Evolutionary conservation across 1,284 basidiomycete genomes (phyloP).

Genomic region (Fomitopsis betulina): DNA sequence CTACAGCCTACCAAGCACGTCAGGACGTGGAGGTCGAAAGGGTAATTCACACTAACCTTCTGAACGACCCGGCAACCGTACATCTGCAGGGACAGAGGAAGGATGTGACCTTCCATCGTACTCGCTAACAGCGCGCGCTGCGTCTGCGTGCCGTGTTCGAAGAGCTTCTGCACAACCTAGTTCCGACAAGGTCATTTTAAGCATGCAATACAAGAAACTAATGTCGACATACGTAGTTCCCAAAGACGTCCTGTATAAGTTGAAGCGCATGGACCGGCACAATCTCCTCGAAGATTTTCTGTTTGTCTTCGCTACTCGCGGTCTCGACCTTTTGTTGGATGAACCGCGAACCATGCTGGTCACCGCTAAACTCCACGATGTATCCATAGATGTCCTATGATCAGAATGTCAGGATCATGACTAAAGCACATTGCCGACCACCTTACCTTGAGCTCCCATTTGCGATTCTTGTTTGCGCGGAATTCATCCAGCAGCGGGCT

Average conservation of each 20-base stretch:
- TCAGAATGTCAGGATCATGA: constrained; percentile 8
- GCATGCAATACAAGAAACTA: constrained; percentile 3
- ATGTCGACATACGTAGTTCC: constrained; percentile 76
- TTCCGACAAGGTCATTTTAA: constrained; percentile 3
- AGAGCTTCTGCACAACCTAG: constrained; percentile 92
- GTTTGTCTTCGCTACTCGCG: constrained; percentile 74
- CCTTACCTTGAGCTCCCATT: constrained; percentile 76
- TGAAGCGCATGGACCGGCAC: constrained; percentile 72
- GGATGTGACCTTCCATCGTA: constrained; percentile 78
- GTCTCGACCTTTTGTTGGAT: constrained; percentile 84
- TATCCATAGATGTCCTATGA: constrained; percentile 80
- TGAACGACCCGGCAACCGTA: constrained; percentile 95
- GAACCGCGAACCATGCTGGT: constrained; percentile 92
- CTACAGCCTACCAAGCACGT: constrained; percentile 62
- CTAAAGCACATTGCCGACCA: constrained; percentile 4
- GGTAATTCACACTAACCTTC: constrained; percentile 52
- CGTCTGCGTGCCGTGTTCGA: constrained; percentile 81
- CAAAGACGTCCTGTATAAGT: constrained; percentile 93
- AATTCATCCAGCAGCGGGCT: constrained; percentile 83
- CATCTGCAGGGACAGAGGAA: constrained; percentile 84
- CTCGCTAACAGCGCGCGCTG: constrained; percentile 74
- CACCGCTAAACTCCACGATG: constrained; percentile 89
- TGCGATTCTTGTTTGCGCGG: constrained; percentile 71
- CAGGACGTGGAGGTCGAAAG: neutral
- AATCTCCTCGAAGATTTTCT: constrained; percentile 88